These are phyloP conservation scores for Debaryomyces tyrocola DNA, from an alignment of 805 yeast genomes.

Conservation along the genomic window DNA sequence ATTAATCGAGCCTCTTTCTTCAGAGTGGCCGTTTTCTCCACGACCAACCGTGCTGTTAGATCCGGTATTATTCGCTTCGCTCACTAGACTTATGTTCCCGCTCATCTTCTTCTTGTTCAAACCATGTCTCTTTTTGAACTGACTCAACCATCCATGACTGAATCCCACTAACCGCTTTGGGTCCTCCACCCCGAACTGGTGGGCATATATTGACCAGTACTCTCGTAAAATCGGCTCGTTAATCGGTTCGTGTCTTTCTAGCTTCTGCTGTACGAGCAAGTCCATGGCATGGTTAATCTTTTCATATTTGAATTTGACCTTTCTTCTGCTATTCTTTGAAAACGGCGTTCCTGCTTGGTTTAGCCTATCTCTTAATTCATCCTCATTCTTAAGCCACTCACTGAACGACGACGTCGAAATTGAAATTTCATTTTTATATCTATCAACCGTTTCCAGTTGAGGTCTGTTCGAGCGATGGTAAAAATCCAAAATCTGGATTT, in stretches of 20 bases:
- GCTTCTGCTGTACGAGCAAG: slow-evolving; percentile 45
- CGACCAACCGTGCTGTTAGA: background rate
- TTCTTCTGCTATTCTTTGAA: slow-evolving; percentile 40
- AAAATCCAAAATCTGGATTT: slow-evolving; percentile 53
- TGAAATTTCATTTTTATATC: slow-evolving; percentile 48
- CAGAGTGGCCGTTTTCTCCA: background rate
- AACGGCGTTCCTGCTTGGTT: slow-evolving; percentile 32
- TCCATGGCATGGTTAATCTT: slow-evolving; percentile 63
- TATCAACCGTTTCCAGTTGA: slow-evolving; percentile 58
- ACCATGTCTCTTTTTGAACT: slow-evolving; percentile 60
- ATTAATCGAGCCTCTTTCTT: slow-evolving; percentile 5
- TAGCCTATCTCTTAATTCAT: slow-evolving; percentile 47
- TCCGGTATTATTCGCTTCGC: slow-evolving; percentile 1
- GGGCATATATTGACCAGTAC: slow-evolving; percentile 57
- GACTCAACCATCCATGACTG: slow-evolving; percentile 64
- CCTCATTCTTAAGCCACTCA: slow-evolving; percentile 61
- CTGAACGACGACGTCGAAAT: slow-evolving; percentile 61
- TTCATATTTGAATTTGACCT: slow-evolving; percentile 54
- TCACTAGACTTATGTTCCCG: slow-evolving; percentile 6
- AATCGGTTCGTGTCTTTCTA: slow-evolving; percentile 45
- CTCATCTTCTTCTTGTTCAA: slow-evolving; percentile 35
- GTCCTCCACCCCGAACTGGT: slow-evolving; percentile 56
- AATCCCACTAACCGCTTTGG: slow-evolving; percentile 56
- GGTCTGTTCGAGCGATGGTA: slow-evolving; percentile 49
- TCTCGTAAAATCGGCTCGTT: slow-evolving; percentile 57